Evolutionary conservation across 148 eudicot species (phyloP).

Genomic region (Bassia scoparia): DNA sequence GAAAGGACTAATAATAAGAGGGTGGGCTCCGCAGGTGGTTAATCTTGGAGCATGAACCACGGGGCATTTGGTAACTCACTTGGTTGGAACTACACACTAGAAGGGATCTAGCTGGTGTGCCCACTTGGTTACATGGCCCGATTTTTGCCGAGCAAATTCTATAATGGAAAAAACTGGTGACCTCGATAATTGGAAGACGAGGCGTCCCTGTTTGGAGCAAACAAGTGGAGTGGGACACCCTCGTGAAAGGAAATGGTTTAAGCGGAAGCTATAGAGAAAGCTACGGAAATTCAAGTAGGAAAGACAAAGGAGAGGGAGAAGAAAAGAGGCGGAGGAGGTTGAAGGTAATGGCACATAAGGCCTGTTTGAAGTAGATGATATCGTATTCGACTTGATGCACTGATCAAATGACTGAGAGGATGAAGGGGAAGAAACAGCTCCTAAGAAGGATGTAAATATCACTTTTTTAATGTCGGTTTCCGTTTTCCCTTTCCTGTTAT

Average conservation of each 20-base stretch:
- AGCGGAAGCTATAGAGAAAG: conserved; percentile 17
- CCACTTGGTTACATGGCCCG: conserved; percentile 37
- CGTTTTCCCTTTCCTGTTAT: no score
- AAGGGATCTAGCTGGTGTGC: conserved; percentile 29
- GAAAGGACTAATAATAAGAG: conserved; percentile 14
- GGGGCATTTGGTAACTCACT: conserved; percentile 25
- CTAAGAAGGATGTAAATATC: no score
- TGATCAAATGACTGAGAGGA: no score
- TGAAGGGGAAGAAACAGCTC: no score
- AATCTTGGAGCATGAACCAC: conserved; percentile 19
- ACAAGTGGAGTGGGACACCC: background rate
- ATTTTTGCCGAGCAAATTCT: conserved; percentile 34
- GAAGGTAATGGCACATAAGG: background rate
- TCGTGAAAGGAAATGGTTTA: background rate
- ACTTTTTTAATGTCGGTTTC: no score
- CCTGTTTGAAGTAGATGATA: conserved; percentile 18
- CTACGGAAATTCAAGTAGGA: conserved; percentile 25
- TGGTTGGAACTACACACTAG: conserved; percentile 33
- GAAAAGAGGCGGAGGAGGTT: background rate
- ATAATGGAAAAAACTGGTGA: conserved; percentile 29
- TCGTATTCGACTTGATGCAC: conserved; percentile 27
- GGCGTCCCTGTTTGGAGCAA: conserved; percentile 29
- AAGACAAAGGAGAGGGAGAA: background rate
- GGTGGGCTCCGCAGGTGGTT: conserved; percentile 20
- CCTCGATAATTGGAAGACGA: conserved; percentile 15